These are phyloP conservation scores for Acanthamoeba sp. DNA, from an alignment of 208 protist genomes.

Conservation along the genomic window DNA sequence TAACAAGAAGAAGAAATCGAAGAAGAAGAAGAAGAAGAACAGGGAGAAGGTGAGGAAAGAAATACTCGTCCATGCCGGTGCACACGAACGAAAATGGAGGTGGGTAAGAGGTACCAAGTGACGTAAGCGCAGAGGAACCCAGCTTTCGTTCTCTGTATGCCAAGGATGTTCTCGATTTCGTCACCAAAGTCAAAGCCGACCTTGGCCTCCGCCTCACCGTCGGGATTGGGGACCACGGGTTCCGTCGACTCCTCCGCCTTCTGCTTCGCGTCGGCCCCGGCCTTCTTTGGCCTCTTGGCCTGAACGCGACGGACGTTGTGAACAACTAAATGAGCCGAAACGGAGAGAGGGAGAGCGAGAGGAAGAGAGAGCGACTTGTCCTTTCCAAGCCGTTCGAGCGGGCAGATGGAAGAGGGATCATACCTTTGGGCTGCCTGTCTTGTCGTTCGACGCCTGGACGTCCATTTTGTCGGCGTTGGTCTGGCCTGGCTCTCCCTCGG, in stretches of 20 bases:
- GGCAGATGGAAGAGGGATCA: neutral
- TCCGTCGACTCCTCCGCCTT: neutral
- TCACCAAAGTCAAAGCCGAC: constrained; percentile 60
- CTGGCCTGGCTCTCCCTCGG: neutral
- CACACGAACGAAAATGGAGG: neutral
- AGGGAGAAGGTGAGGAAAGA: neutral
- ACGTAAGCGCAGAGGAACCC: constrained; percentile 19
- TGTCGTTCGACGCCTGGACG: neutral
- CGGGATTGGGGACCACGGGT: neutral
- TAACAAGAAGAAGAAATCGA: neutral
- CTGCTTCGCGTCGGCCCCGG: neutral
- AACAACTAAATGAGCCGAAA: too few species aligned
- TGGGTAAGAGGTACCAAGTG: neutral
- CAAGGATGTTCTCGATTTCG: constrained; percentile 61
- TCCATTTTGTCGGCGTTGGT: neutral
- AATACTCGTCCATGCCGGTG: too few species aligned
- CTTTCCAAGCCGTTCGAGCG: too few species aligned
- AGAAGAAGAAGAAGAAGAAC: neutral
- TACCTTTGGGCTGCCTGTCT: neutral
- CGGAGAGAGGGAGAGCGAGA: neutral
- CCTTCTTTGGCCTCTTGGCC: constrained; percentile 12
- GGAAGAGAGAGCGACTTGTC: too few species aligned
- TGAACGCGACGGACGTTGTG: too few species aligned
- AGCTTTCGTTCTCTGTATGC: neutral
- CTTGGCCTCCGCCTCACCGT: neutral